Conservation (phyloP, 2,329 filamentous ascomycete genomes). For the Pseudohalonectria lignicola region DNA sequence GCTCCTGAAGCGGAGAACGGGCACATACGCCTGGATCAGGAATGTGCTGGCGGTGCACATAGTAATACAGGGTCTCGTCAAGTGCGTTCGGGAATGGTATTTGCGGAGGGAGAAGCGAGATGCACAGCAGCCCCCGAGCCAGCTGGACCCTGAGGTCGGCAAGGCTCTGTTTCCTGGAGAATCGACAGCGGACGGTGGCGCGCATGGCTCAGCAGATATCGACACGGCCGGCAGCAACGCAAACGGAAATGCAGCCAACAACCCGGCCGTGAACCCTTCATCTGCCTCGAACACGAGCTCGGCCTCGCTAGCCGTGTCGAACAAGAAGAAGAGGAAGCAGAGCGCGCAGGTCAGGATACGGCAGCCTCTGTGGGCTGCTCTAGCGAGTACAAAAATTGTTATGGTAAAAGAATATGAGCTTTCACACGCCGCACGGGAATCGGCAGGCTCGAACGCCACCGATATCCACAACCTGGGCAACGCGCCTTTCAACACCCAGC, state of each 20-base stretch:
- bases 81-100: slow-evolving; percentile 61
- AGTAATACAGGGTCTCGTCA: slow-evolving; percentile 60
- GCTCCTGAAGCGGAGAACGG: slow-evolving; percentile 41
- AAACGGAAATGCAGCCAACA: slow-evolving; percentile 10
- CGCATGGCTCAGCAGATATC: neutral
- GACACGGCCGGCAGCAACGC: neutral
- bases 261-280: too few species aligned
- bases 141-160: slow-evolving; percentile 52
- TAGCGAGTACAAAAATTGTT: slow-evolving; percentile 93
- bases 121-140: slow-evolving; percentile 30
- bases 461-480: slow-evolving; percentile 70
- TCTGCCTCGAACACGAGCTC: neutral
- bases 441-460: slow-evolving; percentile 61
- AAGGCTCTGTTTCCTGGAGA: slow-evolving; percentile 25
- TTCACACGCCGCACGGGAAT: slow-evolving; percentile 65
- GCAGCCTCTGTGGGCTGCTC: slow-evolving; percentile 87
- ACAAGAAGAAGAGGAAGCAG: slow-evolving; percentile 82
- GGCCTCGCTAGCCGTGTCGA: slow-evolving; percentile 30
- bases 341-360: slow-evolving; percentile 82
- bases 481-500: slow-evolving; percentile 59
- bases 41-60: slow-evolving; percentile 66
- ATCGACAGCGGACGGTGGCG: slow-evolving; percentile 4
- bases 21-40: slow-evolving; percentile 54
- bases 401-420: slow-evolving; percentile 87
- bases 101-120: slow-evolving; percentile 47